Evolutionary conservation across 495 filamentous ascomycete species (phyloP).

Genomic region (Penicillium fimorum): DNA sequence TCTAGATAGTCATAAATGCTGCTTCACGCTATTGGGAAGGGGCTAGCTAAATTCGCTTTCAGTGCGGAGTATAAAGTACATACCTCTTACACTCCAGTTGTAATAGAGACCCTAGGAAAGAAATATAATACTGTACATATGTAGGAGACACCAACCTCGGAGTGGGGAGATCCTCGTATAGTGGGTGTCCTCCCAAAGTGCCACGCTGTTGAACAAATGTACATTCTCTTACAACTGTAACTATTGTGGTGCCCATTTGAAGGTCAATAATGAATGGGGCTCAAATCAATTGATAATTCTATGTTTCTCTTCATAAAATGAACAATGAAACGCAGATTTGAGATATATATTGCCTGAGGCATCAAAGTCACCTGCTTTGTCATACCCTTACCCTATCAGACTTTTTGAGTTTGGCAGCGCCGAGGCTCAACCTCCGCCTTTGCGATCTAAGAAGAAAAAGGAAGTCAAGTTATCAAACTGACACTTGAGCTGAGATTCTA

Average conservation of each 20-base stretch:
- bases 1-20: neutral
- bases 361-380: conserved; percentile 12
- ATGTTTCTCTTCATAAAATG: neutral
- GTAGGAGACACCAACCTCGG: neutral
- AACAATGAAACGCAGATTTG: neutral
- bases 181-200: neutral
- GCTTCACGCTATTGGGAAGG: neutral
- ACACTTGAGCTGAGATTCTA: neutral
- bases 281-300: neutral
- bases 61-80: too few relatives aligned
- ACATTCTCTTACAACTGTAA: neutral
- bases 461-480: conserved; percentile 3
- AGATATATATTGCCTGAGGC: conserved; percentile 15
- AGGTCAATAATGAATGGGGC: neutral
- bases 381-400: conserved; percentile 22
- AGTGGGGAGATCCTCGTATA: conserved; percentile 7
- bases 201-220: neutral
- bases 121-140: neutral
- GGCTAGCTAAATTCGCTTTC: neutral
- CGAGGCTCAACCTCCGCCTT: conserved; percentile 23
- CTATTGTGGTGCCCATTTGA: neutral
- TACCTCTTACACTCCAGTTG: neutral
- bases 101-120: neutral
- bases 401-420: conserved; percentile 19
- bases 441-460: conserved; percentile 7